Percentiles rank a stretch among this genome's conserved stretches.
phyloP scores from a whole-genome alignment of 805 yeast species.

The Hanseniaspora nectarophila region DNA sequence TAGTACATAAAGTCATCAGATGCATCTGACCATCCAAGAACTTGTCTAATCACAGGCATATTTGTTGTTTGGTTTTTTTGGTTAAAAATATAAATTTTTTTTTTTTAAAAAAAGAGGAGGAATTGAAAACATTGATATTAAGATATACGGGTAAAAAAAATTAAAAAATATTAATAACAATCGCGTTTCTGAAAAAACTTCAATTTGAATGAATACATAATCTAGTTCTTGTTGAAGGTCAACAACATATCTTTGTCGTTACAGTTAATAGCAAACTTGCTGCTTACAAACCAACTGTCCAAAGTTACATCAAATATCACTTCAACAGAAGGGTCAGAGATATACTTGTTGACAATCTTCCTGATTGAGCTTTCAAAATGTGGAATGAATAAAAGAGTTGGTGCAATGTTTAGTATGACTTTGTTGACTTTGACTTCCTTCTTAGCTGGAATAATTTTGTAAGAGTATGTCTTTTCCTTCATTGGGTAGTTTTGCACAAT shows the following conservation, averaged over 20 bases:
- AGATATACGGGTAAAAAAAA: background rate
- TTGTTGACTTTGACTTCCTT: background rate
- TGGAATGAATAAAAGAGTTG: background rate
- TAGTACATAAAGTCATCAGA: constrained; percentile 25
- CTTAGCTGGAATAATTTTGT: background rate
- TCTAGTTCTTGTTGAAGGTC: constrained; percentile 1
- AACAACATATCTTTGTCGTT: constrained; percentile 4
- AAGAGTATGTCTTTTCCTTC: constrained; percentile 5
- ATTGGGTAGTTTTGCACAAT: background rate
- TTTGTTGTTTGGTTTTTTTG: constrained; percentile 2
- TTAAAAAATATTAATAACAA: background rate
- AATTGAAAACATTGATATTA: background rate
- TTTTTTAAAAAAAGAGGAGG: background rate
- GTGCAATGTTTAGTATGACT: background rate
- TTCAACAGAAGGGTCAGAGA: background rate
- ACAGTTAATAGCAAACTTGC: constrained; percentile 3
- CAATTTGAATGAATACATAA: background rate
- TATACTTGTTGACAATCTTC: background rate
- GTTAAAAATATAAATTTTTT: no score
- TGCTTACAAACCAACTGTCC: background rate
- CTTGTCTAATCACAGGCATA: constrained; percentile 21
- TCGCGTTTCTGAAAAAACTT: background rate
- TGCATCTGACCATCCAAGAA: constrained; percentile 18
- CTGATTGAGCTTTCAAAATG: background rate
- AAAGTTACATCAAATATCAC: background rate